phyloP scores from a whole-genome alignment of 2,329 filamentous ascomycete species.

The Scleromitrula shiraiana region DNA sequence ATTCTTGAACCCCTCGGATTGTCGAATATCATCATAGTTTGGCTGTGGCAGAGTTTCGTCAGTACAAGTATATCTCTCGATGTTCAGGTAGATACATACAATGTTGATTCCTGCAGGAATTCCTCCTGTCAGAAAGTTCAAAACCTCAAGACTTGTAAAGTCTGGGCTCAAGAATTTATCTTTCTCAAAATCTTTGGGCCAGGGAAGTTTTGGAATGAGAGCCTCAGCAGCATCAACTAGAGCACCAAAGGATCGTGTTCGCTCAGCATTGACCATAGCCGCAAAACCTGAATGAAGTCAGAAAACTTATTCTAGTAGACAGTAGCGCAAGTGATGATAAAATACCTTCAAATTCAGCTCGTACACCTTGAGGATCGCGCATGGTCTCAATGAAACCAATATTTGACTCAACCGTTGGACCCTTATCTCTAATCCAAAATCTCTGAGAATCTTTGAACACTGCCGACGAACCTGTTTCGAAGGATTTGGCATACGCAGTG shows the following conservation, averaged over 20 bases:
- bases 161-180: constrained; percentile 93
- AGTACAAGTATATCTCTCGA: background rate
- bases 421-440: constrained; percentile 76
- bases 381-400: constrained; percentile 84
- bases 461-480: constrained; percentile 64
- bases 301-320: background rate
- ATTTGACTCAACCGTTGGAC: constrained; percentile 71
- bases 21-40: constrained; percentile 70
- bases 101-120: constrained; percentile 64
- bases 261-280: constrained; percentile 80
- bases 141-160: constrained; percentile 88
- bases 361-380: constrained; percentile 70
- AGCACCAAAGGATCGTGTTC: constrained; percentile 78
- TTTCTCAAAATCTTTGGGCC: constrained; percentile 85
- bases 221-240: constrained; percentile 73
- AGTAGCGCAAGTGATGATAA: background rate
- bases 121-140: constrained; percentile 63
- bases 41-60: constrained; percentile 32
- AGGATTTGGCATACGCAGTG: constrained; percentile 65
- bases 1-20: constrained; percentile 84
- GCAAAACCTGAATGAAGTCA: constrained; percentile 44
- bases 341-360: constrained; percentile 73
- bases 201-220: constrained; percentile 85
- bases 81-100: background rate
- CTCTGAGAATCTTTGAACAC: constrained; percentile 75